Evolutionary conservation across 176 grass and related monocot genomes (phyloP).

Genomic region (Carex kokanica): DNA sequence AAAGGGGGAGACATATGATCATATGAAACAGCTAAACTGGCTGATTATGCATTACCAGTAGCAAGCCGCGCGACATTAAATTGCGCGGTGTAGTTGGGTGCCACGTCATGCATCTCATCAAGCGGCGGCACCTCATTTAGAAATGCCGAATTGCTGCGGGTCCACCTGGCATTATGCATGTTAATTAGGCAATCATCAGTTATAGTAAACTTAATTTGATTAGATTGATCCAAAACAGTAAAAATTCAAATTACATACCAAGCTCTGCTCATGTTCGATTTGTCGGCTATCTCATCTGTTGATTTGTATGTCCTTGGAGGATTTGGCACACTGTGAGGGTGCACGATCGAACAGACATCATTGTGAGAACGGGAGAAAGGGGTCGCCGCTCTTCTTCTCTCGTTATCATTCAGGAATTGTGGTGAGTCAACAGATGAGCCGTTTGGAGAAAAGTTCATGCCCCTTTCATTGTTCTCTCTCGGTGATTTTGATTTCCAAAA

Average conservation of each 20-base stretch:
- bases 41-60: slow-evolving; percentile 13
- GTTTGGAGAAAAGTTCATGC: slow-evolving; percentile 11
- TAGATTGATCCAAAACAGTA: neutral
- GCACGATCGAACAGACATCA: neutral
- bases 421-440: slow-evolving; percentile 17
- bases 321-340: neutral
- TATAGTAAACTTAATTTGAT: neutral
- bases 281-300: neutral
- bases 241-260: slow-evolving; percentile 19
- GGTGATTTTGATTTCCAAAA: slow-evolving; percentile 62
- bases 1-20: too few relatives aligned
- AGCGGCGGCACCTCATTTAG: slow-evolving; percentile 82
- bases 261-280: neutral
- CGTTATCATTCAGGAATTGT: neutral
- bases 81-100: slow-evolving; percentile 59
- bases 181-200: neutral
- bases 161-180: slow-evolving; percentile 54
- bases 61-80: slow-evolving; percentile 59
- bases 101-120: slow-evolving; percentile 34
- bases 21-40: neutral
- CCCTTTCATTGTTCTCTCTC: slow-evolving; percentile 19
- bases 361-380: slow-evolving; percentile 3
- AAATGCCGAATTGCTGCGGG: slow-evolving; percentile 79
- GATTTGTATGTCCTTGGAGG: neutral
- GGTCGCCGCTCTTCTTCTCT: neutral